Conservation (phyloP, 2,329 filamentous ascomycete species). For the Xylariaceae sp. region DNA sequence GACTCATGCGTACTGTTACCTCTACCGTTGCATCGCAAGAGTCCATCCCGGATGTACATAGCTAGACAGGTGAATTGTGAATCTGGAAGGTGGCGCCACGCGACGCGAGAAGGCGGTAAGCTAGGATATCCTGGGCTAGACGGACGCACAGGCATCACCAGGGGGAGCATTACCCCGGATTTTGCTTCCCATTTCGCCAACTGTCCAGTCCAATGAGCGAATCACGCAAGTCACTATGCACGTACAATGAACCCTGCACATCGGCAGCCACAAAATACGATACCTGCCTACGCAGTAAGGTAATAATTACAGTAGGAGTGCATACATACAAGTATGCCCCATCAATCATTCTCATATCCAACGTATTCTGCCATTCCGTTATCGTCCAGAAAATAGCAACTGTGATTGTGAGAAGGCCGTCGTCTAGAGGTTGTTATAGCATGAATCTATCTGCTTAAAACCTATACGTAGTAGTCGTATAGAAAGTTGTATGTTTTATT, state of each 20-base stretch:
- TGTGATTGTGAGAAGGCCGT: background rate
- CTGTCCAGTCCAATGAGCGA: slow-evolving; percentile 2
- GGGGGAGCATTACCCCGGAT: slow-evolving; percentile 36
- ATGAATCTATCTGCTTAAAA: background rate
- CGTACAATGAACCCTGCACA: background rate
- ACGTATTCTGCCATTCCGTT: background rate
- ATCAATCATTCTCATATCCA: background rate
- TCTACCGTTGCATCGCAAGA: slow-evolving; percentile 1
- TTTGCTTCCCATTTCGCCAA: slow-evolving; percentile 21
- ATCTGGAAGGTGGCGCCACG: background rate
- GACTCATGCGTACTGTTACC: too few species aligned
- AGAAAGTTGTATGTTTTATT: background rate
- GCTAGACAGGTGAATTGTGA: slow-evolving; percentile 3
- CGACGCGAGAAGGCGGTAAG: background rate
- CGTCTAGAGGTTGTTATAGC: background rate
- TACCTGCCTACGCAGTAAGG: too few species aligned
- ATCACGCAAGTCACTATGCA: background rate
- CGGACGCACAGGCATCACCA: slow-evolving; percentile 13
- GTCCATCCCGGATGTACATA: slow-evolving; percentile 11
- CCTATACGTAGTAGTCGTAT: too few species aligned
- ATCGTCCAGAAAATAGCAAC: background rate
- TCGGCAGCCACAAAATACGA: background rate
- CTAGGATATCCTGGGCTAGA: background rate
- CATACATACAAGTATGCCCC: background rate
- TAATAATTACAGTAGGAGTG: too few species aligned